A percentile compares a stretch with the other conserved stretches of the same genome.
Conservation (phyloP, 371 early-diverging fungal genomes). For the Rhizomucor pusillus region DNA sequence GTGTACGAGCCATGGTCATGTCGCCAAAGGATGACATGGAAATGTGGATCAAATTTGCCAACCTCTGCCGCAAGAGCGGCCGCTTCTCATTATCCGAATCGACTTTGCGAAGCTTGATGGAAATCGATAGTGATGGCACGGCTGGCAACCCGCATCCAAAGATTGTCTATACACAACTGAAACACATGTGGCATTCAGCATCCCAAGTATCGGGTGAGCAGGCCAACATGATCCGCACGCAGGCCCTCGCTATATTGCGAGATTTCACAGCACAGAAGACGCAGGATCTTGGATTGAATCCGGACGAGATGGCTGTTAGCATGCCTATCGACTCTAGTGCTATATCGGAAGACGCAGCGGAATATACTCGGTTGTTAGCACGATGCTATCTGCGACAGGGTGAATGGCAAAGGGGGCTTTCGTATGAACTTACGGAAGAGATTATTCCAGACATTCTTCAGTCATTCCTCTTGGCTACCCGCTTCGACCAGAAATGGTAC, state of each 20-base stretch:
- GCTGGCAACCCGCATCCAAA: slow-evolving; percentile 59
- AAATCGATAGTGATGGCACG: slow-evolving; percentile 33
- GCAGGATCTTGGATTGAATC: slow-evolving; percentile 55
- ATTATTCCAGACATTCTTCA: slow-evolving; percentile 79
- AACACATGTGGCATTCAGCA: slow-evolving; percentile 91
- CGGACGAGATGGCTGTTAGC: slow-evolving; percentile 56
- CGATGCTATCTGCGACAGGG: slow-evolving; percentile 92
- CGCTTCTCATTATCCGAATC: slow-evolving; percentile 82
- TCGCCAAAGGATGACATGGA: slow-evolving; percentile 91
- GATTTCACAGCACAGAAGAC: slow-evolving; percentile 65
- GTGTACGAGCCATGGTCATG: slow-evolving; percentile 87
- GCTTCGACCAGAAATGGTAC: slow-evolving; percentile 94
- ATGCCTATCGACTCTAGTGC: slow-evolving; percentile 52
- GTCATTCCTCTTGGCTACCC: slow-evolving; percentile 86
- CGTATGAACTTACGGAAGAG: slow-evolving; percentile 75
- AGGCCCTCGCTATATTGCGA: slow-evolving; percentile 59
- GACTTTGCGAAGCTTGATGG: slow-evolving; percentile 70
- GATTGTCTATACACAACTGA: slow-evolving; percentile 92
- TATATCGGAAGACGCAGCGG: slow-evolving; percentile 48
- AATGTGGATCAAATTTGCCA: slow-evolving; percentile 95
- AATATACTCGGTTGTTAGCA: slow-evolving; percentile 69
- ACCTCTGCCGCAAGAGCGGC: slow-evolving; percentile 90
- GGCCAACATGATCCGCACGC: slow-evolving; percentile 52
- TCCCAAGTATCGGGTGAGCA: slow-evolving; percentile 34
- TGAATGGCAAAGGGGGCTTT: slow-evolving; percentile 86